phyloP scores from a whole-genome alignment of 2,329 filamentous ascomycete genomes.

The Xylaria sp. region DNA sequence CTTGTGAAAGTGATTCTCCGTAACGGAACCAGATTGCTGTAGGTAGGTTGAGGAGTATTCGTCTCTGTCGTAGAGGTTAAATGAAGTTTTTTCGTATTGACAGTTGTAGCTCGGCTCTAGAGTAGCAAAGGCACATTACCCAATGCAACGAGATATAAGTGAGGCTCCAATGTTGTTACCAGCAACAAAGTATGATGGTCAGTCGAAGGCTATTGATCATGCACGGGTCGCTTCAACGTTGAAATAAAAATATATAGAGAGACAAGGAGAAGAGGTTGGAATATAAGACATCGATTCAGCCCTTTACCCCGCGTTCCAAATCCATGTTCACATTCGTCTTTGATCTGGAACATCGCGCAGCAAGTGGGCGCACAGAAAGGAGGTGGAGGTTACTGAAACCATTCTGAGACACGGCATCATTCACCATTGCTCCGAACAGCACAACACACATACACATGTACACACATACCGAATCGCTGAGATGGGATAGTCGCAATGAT shows the following conservation, averaged over 20 bases:
- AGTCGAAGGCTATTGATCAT: background rate
- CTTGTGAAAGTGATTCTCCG: background rate
- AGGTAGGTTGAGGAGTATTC: background rate
- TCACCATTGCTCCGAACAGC: conserved; percentile 6
- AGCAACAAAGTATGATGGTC: background rate
- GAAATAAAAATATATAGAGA: background rate
- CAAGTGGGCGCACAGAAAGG: conserved; percentile 35
- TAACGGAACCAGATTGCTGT: background rate
- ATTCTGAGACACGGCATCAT: conserved; percentile 38
- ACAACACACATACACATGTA: background rate
- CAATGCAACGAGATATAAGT: background rate
- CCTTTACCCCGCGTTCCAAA: conserved; percentile 15
- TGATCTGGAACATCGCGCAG: conserved; percentile 12
- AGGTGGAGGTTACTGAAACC: conserved; percentile 36
- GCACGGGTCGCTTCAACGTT: background rate
- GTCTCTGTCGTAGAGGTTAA: background rate
- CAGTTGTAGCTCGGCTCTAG: background rate
- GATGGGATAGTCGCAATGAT: background rate
- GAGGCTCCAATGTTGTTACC: background rate
- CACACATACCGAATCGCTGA: background rate
- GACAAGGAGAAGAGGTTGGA: background rate
- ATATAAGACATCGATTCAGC: conserved; percentile 1
- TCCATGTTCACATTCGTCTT: background rate
- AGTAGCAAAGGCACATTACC: background rate
- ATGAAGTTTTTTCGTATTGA: background rate